Base-by-base conservation (phyloP, 495 filamentous ascomycete genomes). In the Xylaria sp. region DNA sequence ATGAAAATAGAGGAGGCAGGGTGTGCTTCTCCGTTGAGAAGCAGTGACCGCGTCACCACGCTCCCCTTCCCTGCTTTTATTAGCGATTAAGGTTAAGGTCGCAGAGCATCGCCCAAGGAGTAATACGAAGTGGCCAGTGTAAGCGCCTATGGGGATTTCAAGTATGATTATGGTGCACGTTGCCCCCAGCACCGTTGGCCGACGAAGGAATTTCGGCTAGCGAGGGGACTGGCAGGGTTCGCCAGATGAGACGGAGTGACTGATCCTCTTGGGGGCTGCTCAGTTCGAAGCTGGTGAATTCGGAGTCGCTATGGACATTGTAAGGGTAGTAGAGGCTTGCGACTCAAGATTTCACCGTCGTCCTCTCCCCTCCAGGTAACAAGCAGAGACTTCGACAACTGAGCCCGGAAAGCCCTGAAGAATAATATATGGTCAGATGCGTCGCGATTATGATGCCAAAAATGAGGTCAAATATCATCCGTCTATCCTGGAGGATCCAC, bases 401-500 rank as follows among this genome's bases (percentile, higher is more conserved):
- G 43, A 40, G 12, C 15, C 48, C 6, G 40, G 40, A 53, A 43
- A 59, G 26, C 40, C 33, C 33, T n/a, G 50, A 6, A 59, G 50
- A 48, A 46, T 26, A 12, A 40, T 17, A 57, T 61, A 65, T 66
- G 69, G 48, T 58, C 50, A 52, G 68, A 64, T 40, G 31, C 57
- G 33, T 69, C 21, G 41, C 57, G 24, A 55, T 52, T 64, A 53
- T 59, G 57, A 59, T 59, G 33, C 57, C 57, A 59, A 59, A 35
- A 59, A 59, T 37, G 61, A 62, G 68, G 43, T n/a, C 58, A 29
- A 55, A 43, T 70, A 61, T 64, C 61, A 19, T 64, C 61, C 61
- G 68, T 70, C 59, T 46, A 57, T 69, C 21, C 19, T 55, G 61
- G 62, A 70, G 68, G 68, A 70, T 70, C 59, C 43, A 35, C 48